phyloP scores from a whole-genome alignment of 208 protist genomes.

The Trypanosoma platydactyli region DNA sequence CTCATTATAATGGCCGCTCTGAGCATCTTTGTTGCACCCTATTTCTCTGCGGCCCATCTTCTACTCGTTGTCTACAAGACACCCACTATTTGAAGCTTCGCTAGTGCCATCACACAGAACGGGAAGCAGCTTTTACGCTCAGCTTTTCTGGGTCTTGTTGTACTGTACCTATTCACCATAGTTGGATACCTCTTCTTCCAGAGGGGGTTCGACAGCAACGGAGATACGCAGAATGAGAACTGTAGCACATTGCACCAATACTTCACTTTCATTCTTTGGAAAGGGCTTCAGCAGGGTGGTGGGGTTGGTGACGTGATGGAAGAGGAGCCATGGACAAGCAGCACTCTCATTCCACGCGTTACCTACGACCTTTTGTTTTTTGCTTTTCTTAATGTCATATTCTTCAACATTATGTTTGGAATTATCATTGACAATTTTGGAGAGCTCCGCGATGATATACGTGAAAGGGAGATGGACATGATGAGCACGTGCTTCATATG shows the following conservation, averaged over 20 bases:
- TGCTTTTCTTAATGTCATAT: conserved; percentile 91
- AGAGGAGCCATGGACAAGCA: conserved; percentile 51
- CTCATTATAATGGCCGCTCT: conserved; percentile 56
- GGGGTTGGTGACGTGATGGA: conserved; percentile 84
- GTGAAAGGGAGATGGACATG: conserved; percentile 77
- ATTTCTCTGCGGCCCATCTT: conserved; percentile 78
- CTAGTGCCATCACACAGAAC: conserved; percentile 80
- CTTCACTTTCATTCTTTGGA: conserved; percentile 74
- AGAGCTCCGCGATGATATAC: conserved; percentile 86
- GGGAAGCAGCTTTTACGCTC: conserved; percentile 74
- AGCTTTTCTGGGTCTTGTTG: conserved; percentile 61
- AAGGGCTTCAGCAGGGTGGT: conserved; percentile 75
- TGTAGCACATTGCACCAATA: conserved; percentile 69
- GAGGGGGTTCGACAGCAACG: conserved; percentile 43
- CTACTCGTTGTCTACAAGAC: conserved; percentile 74
- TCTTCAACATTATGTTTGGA: conserved; percentile 95
- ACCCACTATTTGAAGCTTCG: conserved; percentile 70
- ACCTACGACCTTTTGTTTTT: conserved; percentile 93
- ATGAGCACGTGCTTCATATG: conserved; percentile 93
- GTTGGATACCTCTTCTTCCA: conserved; percentile 71
- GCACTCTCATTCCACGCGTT: conserved; percentile 47
- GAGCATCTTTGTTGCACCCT: conserved; percentile 58
- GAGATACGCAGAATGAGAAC: conserved; percentile 40
- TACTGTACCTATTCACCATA: conserved; percentile 85
- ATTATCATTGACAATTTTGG: conserved; percentile 95